A percentile compares a stretch with the other conserved stretches of the same genome.
phyloP scores from a whole-genome alignment of 2,329 filamentous ascomycete species.

The Monilinia aucupariae region DNA sequence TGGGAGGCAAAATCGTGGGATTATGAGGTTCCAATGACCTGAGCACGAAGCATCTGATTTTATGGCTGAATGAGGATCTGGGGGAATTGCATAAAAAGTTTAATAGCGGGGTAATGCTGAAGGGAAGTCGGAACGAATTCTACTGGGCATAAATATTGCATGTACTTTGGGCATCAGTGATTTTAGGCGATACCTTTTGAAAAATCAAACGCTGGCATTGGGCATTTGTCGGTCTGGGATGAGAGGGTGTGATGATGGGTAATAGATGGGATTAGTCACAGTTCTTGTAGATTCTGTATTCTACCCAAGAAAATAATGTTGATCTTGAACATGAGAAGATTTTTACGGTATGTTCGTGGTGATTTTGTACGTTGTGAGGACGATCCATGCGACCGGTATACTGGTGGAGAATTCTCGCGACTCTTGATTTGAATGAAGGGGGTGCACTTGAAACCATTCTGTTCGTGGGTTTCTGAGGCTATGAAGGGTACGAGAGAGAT shows the following conservation, averaged over 20 bases:
- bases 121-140: not conserved
- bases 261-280: not conserved
- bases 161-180: not conserved
- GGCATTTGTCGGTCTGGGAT: not conserved
- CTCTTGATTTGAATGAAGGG: no score
- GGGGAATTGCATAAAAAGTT: not conserved
- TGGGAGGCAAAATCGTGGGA: not conserved
- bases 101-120: not conserved
- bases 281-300: not conserved
- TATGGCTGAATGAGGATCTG: not conserved
- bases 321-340: not conserved
- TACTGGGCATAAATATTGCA: not conserved
- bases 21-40: constrained; percentile 17
- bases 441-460: not conserved
- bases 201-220: not conserved
- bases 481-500: not conserved
- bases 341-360: no score
- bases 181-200: not conserved
- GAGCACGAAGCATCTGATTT: constrained; percentile 10
- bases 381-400: no score
- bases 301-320: not conserved
- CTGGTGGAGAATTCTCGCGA: no score
- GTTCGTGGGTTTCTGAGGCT: not conserved
- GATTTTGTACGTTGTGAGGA: no score
- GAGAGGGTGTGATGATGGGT: not conserved